Evolutionary conservation across 2,329 filamentous ascomycete species (phyloP).

Genomic region (Aureobasidium sp.): DNA sequence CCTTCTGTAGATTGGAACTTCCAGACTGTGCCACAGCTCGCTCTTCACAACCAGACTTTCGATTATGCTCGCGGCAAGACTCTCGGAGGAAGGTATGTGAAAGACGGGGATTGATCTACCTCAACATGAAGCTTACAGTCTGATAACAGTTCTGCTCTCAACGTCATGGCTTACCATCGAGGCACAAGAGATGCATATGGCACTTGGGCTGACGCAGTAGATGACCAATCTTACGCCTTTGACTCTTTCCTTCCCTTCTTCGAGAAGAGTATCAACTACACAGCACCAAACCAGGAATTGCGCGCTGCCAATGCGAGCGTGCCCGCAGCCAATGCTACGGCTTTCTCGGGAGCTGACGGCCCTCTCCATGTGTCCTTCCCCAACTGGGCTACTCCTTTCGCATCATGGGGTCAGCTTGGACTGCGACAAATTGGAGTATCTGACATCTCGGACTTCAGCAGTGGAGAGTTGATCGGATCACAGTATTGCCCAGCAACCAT

Average conservation of each 20-base stretch:
- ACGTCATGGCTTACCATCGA: constrained; percentile 25
- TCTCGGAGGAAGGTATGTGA: constrained; percentile 20
- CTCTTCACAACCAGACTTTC: constrained; percentile 4
- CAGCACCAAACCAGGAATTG: constrained; percentile 19
- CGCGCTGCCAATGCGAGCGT: constrained; percentile 23
- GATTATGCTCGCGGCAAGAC: constrained; percentile 26
- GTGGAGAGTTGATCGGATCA: constrained; percentile 20
- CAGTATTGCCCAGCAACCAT: constrained; percentile 22
- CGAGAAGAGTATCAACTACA: constrained; percentile 20
- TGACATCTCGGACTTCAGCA: constrained; percentile 25
- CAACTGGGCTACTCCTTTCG: constrained; percentile 25
- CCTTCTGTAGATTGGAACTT: neutral
- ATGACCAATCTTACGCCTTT: constrained; percentile 27
- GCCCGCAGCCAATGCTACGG: constrained; percentile 19
- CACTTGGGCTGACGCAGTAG: constrained; percentile 32
- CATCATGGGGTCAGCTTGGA: constrained; percentile 24
- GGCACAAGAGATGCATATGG: constrained; percentile 27
- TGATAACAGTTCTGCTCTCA: constrained; percentile 17
- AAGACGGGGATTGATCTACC: too few species aligned
- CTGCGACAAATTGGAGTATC: constrained; percentile 25
- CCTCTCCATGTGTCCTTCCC: constrained; percentile 28
- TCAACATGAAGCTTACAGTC: neutral
- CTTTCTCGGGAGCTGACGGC: constrained; percentile 19
- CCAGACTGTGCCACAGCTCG: constrained; percentile 14
- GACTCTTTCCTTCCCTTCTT: constrained; percentile 23